These are phyloP conservation scores for Solanum hybrid DNA, from an alignment of 305 asterid species.

Conservation along the genomic window DNA sequence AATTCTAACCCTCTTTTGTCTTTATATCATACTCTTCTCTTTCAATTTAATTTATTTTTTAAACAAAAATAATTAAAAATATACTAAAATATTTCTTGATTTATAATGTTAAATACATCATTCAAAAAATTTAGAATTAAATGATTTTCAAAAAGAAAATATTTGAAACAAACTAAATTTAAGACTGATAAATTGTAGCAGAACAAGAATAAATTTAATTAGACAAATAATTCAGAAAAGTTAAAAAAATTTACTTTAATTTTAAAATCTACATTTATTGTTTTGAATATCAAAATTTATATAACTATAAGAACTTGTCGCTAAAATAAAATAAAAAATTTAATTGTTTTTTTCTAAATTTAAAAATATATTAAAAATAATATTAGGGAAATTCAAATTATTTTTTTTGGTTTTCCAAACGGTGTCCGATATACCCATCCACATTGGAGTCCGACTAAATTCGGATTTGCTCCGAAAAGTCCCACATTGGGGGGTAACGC, in stretches of 20 bases:
- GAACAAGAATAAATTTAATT: not conserved
- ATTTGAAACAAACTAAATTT: not conserved
- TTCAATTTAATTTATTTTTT: not conserved
- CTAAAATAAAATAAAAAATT: not conserved
- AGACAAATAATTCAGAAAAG: not conserved
- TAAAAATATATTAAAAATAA: not conserved
- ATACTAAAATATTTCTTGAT: not conserved
- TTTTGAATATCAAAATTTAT: not conserved
- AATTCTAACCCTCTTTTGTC: not conserved
- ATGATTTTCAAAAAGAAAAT: not conserved
- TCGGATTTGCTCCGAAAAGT: fast-evolving
- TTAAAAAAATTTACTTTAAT: not conserved
- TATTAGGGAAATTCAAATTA: not conserved
- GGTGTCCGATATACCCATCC: not conserved
- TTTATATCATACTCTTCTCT: not conserved
- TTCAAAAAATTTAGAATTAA: not conserved
- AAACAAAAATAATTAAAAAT: not conserved
- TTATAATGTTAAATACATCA: not conserved
- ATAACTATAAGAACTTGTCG: not conserved
- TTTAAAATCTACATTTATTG: not conserved
- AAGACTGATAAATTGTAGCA: not conserved
- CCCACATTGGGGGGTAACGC: not conserved
- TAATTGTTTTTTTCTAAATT: not conserved
- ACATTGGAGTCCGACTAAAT: not conserved
- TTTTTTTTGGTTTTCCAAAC: not conserved